Conservation (phyloP, 495 filamentous ascomycete species). For the Aspergillus campestris region DNA sequence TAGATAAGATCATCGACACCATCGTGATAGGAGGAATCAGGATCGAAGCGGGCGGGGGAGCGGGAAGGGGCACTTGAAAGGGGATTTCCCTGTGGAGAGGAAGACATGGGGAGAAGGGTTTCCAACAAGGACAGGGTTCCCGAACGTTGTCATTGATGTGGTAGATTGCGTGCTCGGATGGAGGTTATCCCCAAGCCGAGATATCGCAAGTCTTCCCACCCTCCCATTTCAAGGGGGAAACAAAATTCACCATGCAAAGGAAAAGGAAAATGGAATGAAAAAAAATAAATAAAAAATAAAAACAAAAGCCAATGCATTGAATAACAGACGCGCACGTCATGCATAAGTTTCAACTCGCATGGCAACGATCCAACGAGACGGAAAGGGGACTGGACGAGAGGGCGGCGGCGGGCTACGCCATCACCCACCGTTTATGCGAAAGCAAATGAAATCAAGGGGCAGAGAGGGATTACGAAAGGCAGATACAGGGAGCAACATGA, state of each 20-base stretch:
- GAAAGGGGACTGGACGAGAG: too few relatives aligned
- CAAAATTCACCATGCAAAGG: background rate
- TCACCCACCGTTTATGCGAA: too few relatives aligned
- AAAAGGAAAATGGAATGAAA: background rate
- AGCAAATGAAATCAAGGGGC: too few relatives aligned
- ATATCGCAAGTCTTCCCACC: background rate
- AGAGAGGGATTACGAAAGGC: too few relatives aligned
- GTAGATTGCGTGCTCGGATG: slow-evolving; percentile 38
- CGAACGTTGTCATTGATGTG: slow-evolving; percentile 28
- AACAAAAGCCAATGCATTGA: background rate
- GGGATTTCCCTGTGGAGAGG: slow-evolving; percentile 3
- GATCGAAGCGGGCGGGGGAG: slow-evolving; percentile 3
- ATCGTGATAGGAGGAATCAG: background rate
- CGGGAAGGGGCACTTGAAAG: slow-evolving; percentile 3
- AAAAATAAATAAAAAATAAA: background rate
- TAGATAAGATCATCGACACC: too few relatives aligned
- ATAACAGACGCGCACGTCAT: too few relatives aligned
- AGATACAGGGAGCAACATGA: background rate
- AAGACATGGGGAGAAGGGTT: slow-evolving; percentile 11
- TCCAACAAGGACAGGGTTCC: slow-evolving; percentile 12
- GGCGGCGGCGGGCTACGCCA: too few relatives aligned
- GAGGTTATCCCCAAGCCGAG: slow-evolving; percentile 9
- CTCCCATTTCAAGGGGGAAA: too few relatives aligned
- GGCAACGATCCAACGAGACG: too few relatives aligned
- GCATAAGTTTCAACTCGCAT: too few relatives aligned